Evolutionary conservation across 306 rosid species (phyloP).

Genomic region (Geum urbanum): DNA sequence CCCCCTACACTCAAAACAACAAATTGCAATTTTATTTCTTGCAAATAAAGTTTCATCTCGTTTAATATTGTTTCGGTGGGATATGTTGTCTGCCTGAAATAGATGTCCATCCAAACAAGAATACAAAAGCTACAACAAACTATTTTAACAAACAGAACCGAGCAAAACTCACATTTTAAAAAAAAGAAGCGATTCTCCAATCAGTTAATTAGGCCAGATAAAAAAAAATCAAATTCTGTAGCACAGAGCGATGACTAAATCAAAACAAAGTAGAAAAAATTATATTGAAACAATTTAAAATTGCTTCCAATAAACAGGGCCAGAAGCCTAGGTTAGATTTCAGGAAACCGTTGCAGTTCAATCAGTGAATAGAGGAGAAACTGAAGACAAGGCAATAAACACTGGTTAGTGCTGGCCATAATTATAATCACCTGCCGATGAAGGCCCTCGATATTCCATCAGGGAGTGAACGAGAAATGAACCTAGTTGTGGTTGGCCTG

Average conservation of each 20-base stretch:
- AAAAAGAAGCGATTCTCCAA: not conserved
- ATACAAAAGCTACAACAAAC: not conserved
- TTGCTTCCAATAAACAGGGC: not conserved
- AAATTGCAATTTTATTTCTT: no score
- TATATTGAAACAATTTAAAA: not conserved
- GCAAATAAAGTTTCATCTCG: not conserved
- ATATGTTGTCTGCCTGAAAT: not conserved
- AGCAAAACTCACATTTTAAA: not conserved
- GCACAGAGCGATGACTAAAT: not conserved
- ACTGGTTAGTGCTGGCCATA: not conserved
- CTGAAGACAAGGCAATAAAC: not conserved
- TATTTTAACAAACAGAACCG: not conserved
- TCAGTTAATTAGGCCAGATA: not conserved
- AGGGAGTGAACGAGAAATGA: conserved; percentile 68
- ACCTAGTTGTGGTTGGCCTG: conserved; percentile 81
- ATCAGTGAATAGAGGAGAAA: not conserved
- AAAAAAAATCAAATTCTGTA: not conserved
- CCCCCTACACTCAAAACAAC: not conserved
- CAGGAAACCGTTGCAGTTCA: not conserved
- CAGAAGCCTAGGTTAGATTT: not conserved
- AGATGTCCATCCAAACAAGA: not conserved
- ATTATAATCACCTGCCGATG: conserved; percentile 78
- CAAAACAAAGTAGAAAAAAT: not conserved
- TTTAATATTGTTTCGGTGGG: not conserved
- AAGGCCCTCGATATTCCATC: conserved; percentile 84